Percentiles rank a stretch among this genome's conserved stretches.
Conservation (phyloP, 202 grass and related monocot species). For the Thinopyrum obtusiflorum region DNA sequence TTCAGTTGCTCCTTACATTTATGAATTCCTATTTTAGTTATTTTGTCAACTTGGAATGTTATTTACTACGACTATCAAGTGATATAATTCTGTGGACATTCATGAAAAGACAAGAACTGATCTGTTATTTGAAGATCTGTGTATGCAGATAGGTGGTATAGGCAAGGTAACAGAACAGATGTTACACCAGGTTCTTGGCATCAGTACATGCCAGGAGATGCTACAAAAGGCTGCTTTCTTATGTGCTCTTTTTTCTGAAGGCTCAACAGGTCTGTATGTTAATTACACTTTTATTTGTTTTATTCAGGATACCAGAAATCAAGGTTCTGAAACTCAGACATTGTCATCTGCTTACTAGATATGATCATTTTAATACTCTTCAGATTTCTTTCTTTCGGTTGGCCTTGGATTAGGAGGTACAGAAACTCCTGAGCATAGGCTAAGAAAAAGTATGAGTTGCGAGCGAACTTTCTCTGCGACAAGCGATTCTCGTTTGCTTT, state of each 20-base stretch:
- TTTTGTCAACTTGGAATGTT: constrained; percentile 10
- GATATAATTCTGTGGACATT: constrained; percentile 10
- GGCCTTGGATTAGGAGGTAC: constrained; percentile 88
- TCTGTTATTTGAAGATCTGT: constrained; percentile 58
- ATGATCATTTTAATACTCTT: constrained; percentile 31
- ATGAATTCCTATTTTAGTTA: constrained; percentile 1
- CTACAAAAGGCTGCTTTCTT: constrained; percentile 73
- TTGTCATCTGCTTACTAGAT: background rate
- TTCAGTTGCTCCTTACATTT: constrained; percentile 4
- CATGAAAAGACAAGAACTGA: constrained; percentile 20
- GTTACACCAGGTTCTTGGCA: constrained; percentile 74
- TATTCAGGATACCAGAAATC: constrained; percentile 22
- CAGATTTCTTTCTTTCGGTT: constrained; percentile 97
- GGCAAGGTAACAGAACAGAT: constrained; percentile 92
- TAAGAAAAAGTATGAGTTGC: constrained; percentile 88
- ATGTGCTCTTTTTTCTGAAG: constrained; percentile 83
- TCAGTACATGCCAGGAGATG: constrained; percentile 86
- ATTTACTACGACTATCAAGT: background rate
- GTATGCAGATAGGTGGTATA: constrained; percentile 88
- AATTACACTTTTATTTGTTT: constrained; percentile 28
- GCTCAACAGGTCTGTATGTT: constrained; percentile 67
- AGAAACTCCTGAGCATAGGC: constrained; percentile 70
- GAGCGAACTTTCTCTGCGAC: constrained; percentile 83
- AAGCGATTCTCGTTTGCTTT: constrained; percentile 53
- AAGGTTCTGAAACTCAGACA: constrained; percentile 3